Conservation (phyloP, 2,329 filamentous ascomycete species). For the Ophiocordyceps polyrhachis-furcata region DNA sequence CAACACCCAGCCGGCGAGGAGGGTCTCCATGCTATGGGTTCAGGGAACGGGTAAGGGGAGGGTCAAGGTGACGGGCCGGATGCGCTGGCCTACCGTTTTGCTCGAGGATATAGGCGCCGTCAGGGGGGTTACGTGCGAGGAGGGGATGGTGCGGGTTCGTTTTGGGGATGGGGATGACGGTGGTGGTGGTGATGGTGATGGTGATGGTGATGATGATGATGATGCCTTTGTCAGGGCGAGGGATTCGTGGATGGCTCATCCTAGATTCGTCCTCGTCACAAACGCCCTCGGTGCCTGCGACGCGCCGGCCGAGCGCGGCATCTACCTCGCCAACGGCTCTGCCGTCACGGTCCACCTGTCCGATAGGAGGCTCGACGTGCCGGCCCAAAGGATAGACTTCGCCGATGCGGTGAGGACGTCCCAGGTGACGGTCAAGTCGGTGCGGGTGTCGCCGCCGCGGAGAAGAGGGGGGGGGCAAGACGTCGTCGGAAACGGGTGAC, state of each 20-base stretch:
- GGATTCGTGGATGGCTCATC: neutral
- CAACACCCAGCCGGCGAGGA: neutral
- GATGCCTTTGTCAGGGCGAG: neutral
- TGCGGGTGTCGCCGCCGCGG: neutral
- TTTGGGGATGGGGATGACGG: neutral
- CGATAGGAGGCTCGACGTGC: neutral
- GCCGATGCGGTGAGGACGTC: neutral
- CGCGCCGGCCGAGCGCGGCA: neutral
- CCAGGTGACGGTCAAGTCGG: neutral
- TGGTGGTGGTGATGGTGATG: neutral
- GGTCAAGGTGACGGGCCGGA: neutral
- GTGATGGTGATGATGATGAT: neutral
- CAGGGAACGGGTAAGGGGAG: neutral
- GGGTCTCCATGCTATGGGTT: neutral
- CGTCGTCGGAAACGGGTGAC: neutral
- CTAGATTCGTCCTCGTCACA: neutral
- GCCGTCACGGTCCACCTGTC: neutral
- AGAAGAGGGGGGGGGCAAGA: neutral
- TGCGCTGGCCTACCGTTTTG: neutral
- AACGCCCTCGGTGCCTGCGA: neutral
- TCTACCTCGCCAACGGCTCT: neutral
- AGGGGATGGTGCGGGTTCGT: neutral
- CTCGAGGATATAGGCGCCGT: neutral
- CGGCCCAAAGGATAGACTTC: neutral
- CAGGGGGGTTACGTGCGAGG: neutral